Conservation (phyloP, 2,329 filamentous ascomycete genomes). For the Fusarium mundagurra region DNA sequence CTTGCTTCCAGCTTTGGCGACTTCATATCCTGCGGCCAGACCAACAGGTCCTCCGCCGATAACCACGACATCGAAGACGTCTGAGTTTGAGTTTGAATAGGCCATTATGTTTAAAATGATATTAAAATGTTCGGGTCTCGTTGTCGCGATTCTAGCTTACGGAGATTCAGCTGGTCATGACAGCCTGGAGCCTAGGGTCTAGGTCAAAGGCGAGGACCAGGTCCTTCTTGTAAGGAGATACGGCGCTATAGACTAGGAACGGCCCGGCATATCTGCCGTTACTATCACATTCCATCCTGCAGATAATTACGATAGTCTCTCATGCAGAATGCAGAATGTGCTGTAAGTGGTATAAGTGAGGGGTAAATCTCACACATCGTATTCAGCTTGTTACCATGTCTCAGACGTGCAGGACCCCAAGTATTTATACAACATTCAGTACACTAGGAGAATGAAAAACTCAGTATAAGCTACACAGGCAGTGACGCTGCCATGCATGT, state of each 20-base stretch:
- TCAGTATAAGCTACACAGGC: neutral
- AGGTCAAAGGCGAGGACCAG: accelerated
- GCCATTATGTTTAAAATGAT: neutral
- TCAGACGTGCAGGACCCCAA: neutral
- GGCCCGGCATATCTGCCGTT: neutral
- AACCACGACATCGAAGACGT: constrained; percentile 15
- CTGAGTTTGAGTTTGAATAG: neutral
- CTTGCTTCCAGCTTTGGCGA: constrained; percentile 14
- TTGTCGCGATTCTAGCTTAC: neutral
- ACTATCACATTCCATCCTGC: neutral
- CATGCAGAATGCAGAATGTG: neutral
- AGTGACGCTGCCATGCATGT: neutral
- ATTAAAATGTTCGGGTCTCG: neutral
- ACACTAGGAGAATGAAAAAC: accelerated
- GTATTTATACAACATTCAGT: neutral
- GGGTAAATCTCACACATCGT: neutral
- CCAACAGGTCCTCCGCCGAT: constrained; percentile 23
- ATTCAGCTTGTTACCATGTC: neutral
- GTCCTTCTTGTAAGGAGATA: neutral
- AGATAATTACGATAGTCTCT: neutral
- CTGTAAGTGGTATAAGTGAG: neutral
- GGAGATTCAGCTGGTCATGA: accelerated
- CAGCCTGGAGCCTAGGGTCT: accelerated
- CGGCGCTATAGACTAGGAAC: neutral
- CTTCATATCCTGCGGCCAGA: constrained; percentile 27